Conservation (phyloP, 495 filamentous ascomycete genomes). For the Halenospora varia region DNA sequence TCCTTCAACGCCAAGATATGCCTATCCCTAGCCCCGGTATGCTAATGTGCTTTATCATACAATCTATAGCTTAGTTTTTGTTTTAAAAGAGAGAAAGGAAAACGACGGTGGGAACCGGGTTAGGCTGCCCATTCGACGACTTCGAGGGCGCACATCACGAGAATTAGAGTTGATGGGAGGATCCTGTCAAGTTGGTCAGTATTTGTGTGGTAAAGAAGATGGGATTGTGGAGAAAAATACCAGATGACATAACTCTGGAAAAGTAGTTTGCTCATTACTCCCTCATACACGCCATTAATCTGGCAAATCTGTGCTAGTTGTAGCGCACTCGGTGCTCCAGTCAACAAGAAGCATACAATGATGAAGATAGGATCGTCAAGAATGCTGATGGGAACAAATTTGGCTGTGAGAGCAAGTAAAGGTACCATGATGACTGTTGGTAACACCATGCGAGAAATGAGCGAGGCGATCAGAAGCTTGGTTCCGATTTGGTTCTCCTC, state of each 20-base stretch:
- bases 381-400: conserved; percentile 89
- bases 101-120: too few relatives aligned
- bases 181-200: conserved; percentile 57
- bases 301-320: conserved; percentile 98
- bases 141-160: conserved; percentile 90
- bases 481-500: conserved; percentile 63
- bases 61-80: too few relatives aligned
- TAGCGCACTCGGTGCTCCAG: conserved; percentile 88
- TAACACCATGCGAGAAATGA: conserved; percentile 87
- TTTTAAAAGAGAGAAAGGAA: too few relatives aligned
- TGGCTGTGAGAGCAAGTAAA: conserved; percentile 83
- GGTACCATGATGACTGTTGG: conserved; percentile 92
- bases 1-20: too few relatives aligned
- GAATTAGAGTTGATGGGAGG: conserved; percentile 82
- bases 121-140: conserved; percentile 79
- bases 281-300: conserved; percentile 93
- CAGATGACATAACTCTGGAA: conserved; percentile 98
- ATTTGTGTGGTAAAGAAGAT: conserved; percentile 1
- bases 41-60: too few relatives aligned
- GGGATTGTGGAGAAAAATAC: conserved; percentile 51
- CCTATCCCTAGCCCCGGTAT: too few relatives aligned
- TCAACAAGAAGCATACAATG: conserved; percentile 93
- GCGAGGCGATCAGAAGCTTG: conserved; percentile 77
- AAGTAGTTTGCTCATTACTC: conserved; percentile 84
- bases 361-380: conserved; percentile 97